Evolutionary conservation across 2,329 filamentous ascomycete species (phyloP), one percentile per base, ranked within the genome.

Genomic region (Colletotrichum lentis): DNA sequence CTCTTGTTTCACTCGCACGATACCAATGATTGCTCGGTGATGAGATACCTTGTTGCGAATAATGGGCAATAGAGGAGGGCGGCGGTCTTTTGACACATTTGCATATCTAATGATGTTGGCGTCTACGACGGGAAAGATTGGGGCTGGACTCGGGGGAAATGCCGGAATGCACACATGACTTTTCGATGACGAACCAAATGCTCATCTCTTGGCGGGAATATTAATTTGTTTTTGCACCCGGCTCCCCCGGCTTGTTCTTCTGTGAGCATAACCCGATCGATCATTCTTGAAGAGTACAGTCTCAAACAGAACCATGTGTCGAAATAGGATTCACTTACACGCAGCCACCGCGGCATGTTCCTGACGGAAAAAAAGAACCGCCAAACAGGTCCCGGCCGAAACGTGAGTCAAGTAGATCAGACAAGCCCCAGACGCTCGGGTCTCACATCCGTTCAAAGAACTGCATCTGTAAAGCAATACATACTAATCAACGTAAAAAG

Each of bases 11-110:
- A 35, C 31, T 35, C 55, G 37, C 55, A 69, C 64, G 67, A 71
- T 70, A 69, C 69, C 69, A 70, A 37, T 37, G 8, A 27, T 61
- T 59, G 11, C 39, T 64, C 27, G 49, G 65, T 35, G 61, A 54
- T 27, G 65, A 59, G 65, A 68, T 65, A 68, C 65, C 65, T 58
- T 65, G 41, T 24, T 60, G 49, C 60, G 56, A 56, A 50, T 43
- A 59, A 43, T 49, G 31, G 35, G 60, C 39, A 44, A 43, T 68
- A 65, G 65, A 60, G 35, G 49, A 3, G 31, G 50, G 54, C 43
- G 65, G 62, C 43, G 49, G 24, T 43, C 31, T 52, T 35, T 61
- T 66, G 49, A 14, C 22, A 35, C 47, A n/a, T 52, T 37, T 22
- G n/a, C 35, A 59, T 27, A 49, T 43, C 16, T 67, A 59, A 67